A percentile compares a stretch with the other conserved stretches of the same genome.
Evolutionary conservation across 495 filamentous ascomycete species (phyloP).

Genomic region (Aspergillus ellipticus): DNA sequence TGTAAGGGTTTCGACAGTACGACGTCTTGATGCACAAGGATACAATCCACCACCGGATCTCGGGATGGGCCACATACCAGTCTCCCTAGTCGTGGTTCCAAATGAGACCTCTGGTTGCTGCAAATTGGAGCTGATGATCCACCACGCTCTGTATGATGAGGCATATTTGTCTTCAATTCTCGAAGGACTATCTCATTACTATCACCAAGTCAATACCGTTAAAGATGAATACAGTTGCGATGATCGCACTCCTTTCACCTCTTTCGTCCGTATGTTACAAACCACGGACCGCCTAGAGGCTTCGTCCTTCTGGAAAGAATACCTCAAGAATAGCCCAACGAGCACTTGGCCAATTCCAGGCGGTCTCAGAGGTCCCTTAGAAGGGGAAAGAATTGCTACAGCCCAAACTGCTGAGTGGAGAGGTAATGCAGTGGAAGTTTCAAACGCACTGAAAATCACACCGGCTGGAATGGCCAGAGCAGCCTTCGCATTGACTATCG

Average conservation of each 20-base stretch:
- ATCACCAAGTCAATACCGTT: background rate
- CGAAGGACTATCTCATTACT: background rate
- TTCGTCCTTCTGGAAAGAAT: constrained; percentile 1
- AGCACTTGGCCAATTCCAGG: background rate
- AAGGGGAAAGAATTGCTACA: background rate
- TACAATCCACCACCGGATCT: background rate
- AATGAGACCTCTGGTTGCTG: background rate
- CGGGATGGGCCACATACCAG: background rate
- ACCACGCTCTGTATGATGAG: constrained; percentile 6
- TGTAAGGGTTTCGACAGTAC: background rate
- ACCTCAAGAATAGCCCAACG: background rate
- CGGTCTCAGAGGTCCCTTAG: background rate
- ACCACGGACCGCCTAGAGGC: background rate
- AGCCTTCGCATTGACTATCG: background rate
- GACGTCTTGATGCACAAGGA: background rate
- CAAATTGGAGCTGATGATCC: background rate
- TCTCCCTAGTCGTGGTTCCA: background rate
- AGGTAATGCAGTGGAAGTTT: background rate
- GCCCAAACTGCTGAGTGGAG: background rate
- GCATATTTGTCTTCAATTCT: constrained; percentile 1
- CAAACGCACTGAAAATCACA: background rate
- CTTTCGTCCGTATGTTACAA: constrained; percentile 1
- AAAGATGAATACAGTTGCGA: background rate
- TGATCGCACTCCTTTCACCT: background rate
- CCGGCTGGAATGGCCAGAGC: constrained; percentile 2